phyloP scores from a whole-genome alignment of 2,329 filamentous ascomycete genomes.

The Diplodia sapinea region DNA sequence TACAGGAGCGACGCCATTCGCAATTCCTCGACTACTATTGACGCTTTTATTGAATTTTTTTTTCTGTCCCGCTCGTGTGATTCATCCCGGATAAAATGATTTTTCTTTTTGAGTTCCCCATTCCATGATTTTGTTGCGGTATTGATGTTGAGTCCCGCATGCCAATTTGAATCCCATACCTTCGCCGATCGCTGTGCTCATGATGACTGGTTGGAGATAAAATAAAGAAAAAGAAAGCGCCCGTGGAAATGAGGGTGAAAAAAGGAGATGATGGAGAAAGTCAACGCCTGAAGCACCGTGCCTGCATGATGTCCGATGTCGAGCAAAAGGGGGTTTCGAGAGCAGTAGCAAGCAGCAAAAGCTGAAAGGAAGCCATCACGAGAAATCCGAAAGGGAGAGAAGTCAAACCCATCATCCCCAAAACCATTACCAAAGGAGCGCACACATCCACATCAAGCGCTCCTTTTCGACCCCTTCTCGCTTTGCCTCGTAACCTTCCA shows the following conservation, averaged over 20 bases:
- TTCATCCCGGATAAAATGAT: background rate
- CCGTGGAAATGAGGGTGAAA: background rate
- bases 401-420: background rate
- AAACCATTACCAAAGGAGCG: background rate
- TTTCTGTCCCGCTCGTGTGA: background rate
- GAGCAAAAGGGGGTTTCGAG: background rate
- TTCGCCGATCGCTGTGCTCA: slow-evolving; percentile 20
- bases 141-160: background rate
- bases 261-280: background rate
- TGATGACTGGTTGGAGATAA: background rate
- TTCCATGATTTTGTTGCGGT: background rate
- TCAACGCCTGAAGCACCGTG: slow-evolving; percentile 16
- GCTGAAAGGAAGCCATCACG: background rate
- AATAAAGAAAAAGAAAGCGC: background rate
- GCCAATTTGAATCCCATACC: slow-evolving; percentile 6
- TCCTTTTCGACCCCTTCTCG: background rate
- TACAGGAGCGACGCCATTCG: background rate
- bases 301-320: slow-evolving; percentile 8
- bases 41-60: background rate
- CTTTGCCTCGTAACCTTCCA: background rate
- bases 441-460: background rate
- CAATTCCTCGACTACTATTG: background rate
- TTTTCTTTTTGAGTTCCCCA: background rate
- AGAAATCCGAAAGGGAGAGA: background rate
- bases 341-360: background rate